Evolutionary conservation across 306 rosid species (phyloP), one percentile per base, ranked within the genome.

Genomic region (Oxytropis ochrocephala): DNA sequence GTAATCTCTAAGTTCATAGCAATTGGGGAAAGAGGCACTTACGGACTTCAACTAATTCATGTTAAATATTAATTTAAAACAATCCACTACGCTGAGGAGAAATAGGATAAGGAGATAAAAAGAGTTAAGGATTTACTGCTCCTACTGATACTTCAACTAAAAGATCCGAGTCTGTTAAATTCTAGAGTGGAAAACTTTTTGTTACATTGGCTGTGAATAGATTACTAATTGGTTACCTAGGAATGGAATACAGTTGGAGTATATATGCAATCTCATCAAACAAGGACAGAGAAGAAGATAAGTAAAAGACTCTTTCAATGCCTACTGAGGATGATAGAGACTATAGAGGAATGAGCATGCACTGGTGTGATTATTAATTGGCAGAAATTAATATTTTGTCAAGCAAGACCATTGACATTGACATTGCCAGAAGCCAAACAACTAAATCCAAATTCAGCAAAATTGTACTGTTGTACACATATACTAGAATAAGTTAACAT

Each of bases 301-400:
- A n/a, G n/a, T 76, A 73, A 66, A 53, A 61, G 46, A 54, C 53
- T 50, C 57, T 39, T 58, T 5, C 39, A 57, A 18, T 48, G 44
- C 49, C 48, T 64, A 62, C 75, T 54, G 60, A 70, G 24, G 49
- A 16, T 76, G 86, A 84, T 69, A 59, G 70, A 8, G 84, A 84
- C 85, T 5, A 56, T 11, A 70, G 76, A 82, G 73, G 41, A 6
- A 18, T 8, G 33, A 41, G 71, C 75, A 70, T 51, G 68, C 36
- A 7, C 13, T 3, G 29, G 21, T 30, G 49, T 52, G 14, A 35
- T 17, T 36, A 79, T 76, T 51, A 60, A 46, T 44, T 59, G 55
- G 17, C 66, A 12, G 73, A 48, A 49, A 12, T 62, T 27, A 63
- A 69, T n/a, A n/a, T n/a, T 67, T 80, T 67, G 80, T 73, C 82